A percentile compares a stretch with the other conserved stretches of the same genome.
Evolutionary conservation across 2,329 filamentous ascomycete genomes (phyloP).

Genomic region (Talaromyces marneffei): DNA sequence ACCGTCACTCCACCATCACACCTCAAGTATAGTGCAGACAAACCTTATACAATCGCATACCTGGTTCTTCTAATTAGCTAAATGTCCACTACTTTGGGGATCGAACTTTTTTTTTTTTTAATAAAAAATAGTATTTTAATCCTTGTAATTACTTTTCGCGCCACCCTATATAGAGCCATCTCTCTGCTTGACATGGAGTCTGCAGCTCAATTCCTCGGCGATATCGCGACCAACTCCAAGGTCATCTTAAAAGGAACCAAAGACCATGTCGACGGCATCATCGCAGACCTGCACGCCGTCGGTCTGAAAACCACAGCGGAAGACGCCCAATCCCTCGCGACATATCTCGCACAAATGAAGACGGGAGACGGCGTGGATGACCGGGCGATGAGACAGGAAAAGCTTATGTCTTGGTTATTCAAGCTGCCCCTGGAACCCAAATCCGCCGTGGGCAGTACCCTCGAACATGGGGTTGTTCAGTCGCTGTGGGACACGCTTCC

Average conservation of each 20-base stretch:
- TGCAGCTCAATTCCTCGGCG: neutral
- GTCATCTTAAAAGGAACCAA: neutral
- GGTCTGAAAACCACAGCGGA: neutral
- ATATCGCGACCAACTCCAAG: neutral
- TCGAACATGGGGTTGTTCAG: neutral
- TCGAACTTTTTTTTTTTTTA: too few relatives aligned
- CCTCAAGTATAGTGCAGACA: neutral
- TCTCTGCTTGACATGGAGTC: neutral
- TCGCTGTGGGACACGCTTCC: neutral
- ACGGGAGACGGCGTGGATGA: neutral
- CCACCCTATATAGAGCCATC: neutral
- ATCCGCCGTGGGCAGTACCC: neutral
- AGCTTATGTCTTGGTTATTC: conserved; percentile 1
- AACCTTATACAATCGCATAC: neutral
- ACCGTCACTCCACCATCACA: neutral
- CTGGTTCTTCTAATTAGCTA: neutral
- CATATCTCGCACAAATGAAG: neutral
- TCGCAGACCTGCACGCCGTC: neutral
- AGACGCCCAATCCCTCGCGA: neutral
- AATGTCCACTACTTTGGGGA: too few relatives aligned
- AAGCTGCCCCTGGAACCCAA: neutral
- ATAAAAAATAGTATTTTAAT: too few relatives aligned
- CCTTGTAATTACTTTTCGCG: neutral
- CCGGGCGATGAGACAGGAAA: neutral
- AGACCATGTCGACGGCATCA: neutral